Base-by-base conservation (phyloP, 2,329 filamentous ascomycete genomes). In the Parastagonospora avenae region DNA sequence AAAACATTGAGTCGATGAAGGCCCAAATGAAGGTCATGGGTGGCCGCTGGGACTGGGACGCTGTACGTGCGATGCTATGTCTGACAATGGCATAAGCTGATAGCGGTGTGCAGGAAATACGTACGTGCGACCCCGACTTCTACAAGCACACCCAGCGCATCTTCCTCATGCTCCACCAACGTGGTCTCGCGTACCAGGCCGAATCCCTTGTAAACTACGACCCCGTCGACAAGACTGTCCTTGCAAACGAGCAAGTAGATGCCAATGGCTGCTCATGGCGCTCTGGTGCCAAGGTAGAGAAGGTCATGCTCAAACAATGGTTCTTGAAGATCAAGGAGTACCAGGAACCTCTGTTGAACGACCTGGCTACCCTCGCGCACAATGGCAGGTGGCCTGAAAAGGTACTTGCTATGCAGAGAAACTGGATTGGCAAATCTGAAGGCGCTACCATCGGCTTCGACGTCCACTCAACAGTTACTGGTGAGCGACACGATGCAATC, bases 171-270 rank as follows among this genome's bases (percentile, higher is more conserved):
- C 80, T 96, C 4, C 82, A 89, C 69, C 79, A 89, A 59, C 82
- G 84, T 52, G 89, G 89, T 1, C 79, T 96, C 14, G 92, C 91
- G 45, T 94, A 94, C 72, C 91, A 92, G 68, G 86, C 85, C 30
- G 87, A 94, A 62, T 90, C 91, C 15, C 76, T 92, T 55, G 92
- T 96, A 62, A 96, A 96, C 74, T 96, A 90, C 76, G 92, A 96
- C 61, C 92, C 92, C 1, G 82, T 96, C 27, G 92, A 96, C 70
- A 87, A 89, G 70, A 96, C 92, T 0, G 92, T 96, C 12, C 79
- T 96, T 52, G 92, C 92, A 9, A 96, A 96, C 70, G 92, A 96
- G 74, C 92, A 96, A 75, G 91, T 96, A n/a, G 90, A 95, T 69
- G 82, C 88, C 42, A 88, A 91, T 66, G 92, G 92, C 29, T 85